Percentiles rank a stretch among this genome's conserved stretches.
These are phyloP conservation scores for Eucalyptus erythrocorys DNA, from an alignment of 345 rosid species.

Conservation along the genomic window DNA sequence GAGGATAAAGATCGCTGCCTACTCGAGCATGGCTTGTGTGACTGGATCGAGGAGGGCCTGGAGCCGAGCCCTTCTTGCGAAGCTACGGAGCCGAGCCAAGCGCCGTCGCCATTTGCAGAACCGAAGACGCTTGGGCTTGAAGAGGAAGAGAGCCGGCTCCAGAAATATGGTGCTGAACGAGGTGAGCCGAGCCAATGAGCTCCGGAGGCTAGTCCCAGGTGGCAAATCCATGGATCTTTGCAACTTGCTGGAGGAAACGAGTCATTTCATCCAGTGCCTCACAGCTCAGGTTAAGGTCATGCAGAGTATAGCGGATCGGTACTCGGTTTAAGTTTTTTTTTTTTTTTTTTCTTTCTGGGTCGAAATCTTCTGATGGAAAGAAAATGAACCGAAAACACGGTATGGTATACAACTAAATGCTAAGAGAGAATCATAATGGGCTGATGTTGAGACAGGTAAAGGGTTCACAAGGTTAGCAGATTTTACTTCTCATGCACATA, in stretches of 20 bases:
- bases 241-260: conserved; percentile 23
- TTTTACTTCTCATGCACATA: not conserved
- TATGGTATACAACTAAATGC: not conserved
- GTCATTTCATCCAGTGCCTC: conserved; percentile 21
- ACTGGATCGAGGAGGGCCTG: conserved; percentile 16
- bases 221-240: conserved; percentile 16
- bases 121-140: not conserved
- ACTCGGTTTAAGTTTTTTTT: not conserved
- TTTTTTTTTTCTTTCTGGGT: not conserved
- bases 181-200: not conserved
- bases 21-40: conserved; percentile 17
- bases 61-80: conserved; percentile 23
- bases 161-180: not conserved
- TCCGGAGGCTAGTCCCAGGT: conserved; percentile 22
- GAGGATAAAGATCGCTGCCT: conserved; percentile 14
- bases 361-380: not conserved
- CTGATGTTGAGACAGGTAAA: not conserved
- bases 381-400: not conserved
- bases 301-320: conserved; percentile 14
- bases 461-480: not conserved
- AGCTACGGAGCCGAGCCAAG: not conserved
- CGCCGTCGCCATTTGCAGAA: not conserved
- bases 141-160: not conserved
- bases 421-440: not conserved
- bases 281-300: conserved; percentile 23